Base-by-base conservation (phyloP, 768 basidiomycete genomes). In the Lyophyllum shimeji region DNA sequence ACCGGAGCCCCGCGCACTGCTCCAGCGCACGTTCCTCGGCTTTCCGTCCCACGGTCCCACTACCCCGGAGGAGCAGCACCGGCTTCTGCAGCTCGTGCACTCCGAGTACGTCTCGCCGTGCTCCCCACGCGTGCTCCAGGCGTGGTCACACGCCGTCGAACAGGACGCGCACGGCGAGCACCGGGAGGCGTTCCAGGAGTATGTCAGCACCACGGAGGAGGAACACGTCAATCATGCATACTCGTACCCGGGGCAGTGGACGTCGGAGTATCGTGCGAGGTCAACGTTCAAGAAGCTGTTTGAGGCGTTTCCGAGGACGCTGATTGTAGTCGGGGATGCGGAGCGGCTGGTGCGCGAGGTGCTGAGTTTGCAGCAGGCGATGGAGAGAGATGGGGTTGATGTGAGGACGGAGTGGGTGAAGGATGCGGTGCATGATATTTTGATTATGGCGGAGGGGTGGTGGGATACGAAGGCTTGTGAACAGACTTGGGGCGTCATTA, bases 11-110 rank as follows among this genome's bases (percentile, higher is more conserved):
- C 77, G 80, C 34, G 79, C 78, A 0, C 72, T 82, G 20, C 71
- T 82, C 9, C 78, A 79, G 44, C 76, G 79, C 33, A 79, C 79
- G n/a, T 82, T 82, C 69, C 74, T 83, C 3, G 81, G 81, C 9
- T 73, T 76, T 33, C 46, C 43, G 27, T 9, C 5, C 17, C 3
- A 59, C 1, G 45, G 49, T 12, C 46, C 51, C 7, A 61, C 60
- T 8, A 9, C 29, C 34, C 12, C 34, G 27, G 71, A 71, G 20
- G 71, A 74, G 45, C 69, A 70, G 44, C 48, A 59, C 3, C 63
- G 65, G 11, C 64, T 76, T 18, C 69, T 70, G 68, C 62, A 70
- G 55, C 59, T 75, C 46, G 68, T 70, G 2, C 75, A 77, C 53
- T 75, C 75, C 0, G 76, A 76, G 61, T 76, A 77, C 54, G 70